Evolutionary conservation across 208 protist species (phyloP).

Genomic region (Crithidia thermophila): DNA sequence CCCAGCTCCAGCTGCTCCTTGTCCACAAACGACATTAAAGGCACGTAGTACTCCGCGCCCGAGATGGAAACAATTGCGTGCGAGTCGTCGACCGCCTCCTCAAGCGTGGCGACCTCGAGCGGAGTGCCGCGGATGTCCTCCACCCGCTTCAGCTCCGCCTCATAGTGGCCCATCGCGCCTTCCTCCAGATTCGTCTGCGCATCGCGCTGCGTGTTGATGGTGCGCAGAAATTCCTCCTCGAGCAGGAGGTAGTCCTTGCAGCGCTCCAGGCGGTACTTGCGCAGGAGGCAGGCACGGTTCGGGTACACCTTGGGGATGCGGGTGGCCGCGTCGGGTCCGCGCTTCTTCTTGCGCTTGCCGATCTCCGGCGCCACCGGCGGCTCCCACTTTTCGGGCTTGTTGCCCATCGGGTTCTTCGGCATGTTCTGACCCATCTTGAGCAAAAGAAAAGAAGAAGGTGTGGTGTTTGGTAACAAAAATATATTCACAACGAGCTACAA

Average conservation of each 20-base stretch:
- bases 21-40: constrained; percentile 99
- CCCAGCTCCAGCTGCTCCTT: constrained; percentile 99
- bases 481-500: neutral
- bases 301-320: constrained; percentile 95
- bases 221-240: constrained; percentile 99
- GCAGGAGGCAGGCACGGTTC: constrained; percentile 96
- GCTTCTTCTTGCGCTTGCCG: constrained; percentile 92
- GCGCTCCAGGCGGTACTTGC: constrained; percentile 97
- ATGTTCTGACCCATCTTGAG: constrained; percentile 75
- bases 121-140: constrained; percentile 98
- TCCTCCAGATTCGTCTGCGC: constrained; percentile 84
- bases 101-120: constrained; percentile 98
- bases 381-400: constrained; percentile 93
- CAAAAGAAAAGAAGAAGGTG: constrained; percentile 2
- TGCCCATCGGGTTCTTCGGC: constrained; percentile 44
- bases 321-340: constrained; percentile 75
- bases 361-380: constrained; percentile 94
- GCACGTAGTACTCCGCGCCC: constrained; percentile 99
- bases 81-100: constrained; percentile 99
- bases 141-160: constrained; percentile 96
- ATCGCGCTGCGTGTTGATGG: constrained; percentile 77
- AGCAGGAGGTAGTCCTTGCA: constrained; percentile 99
- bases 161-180: constrained; percentile 83
- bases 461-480: too few relatives aligned
- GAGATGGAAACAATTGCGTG: constrained; percentile 98